A percentile compares a stretch with the other conserved stretches of the same genome.
Evolutionary conservation across 208 protist species (phyloP).

Genomic region (Trypanosoma platydactyli): DNA sequence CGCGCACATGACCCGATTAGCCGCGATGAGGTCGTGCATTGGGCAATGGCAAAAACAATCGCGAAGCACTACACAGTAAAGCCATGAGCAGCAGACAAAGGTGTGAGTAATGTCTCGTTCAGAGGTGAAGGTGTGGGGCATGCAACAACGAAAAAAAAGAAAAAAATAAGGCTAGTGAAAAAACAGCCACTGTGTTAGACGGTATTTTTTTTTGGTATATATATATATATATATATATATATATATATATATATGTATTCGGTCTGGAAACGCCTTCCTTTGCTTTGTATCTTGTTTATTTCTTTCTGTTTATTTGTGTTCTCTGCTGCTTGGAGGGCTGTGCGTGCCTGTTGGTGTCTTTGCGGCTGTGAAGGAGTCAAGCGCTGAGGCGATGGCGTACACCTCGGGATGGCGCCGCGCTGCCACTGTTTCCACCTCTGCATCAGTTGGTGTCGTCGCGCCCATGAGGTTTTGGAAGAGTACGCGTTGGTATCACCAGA

Average conservation of each 20-base stretch:
- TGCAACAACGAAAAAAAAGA: no score
- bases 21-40: slow-evolving; percentile 67
- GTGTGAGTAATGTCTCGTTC: background rate
- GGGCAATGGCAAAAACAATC: slow-evolving; percentile 84
- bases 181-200: no score
- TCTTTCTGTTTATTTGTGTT: slow-evolving; percentile 2
- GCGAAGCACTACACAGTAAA: slow-evolving; percentile 69
- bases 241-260: no score
- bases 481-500: slow-evolving; percentile 16
- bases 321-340: no score
- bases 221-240: no score
- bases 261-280: no score
- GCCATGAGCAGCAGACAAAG: slow-evolving; percentile 8
- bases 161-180: background rate
- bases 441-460: background rate
- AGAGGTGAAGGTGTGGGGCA: background rate
- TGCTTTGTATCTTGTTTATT: no score
- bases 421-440: background rate
- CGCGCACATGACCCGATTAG: slow-evolving; percentile 52
- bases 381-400: background rate
- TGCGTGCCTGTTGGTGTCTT: background rate
- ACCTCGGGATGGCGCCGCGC: background rate
- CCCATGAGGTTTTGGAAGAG: background rate
- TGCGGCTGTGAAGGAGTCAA: background rate
- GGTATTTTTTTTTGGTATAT: no score